phyloP scores from a whole-genome alignment of 305 asterid genomes.

The Solanum hybrid region DNA sequence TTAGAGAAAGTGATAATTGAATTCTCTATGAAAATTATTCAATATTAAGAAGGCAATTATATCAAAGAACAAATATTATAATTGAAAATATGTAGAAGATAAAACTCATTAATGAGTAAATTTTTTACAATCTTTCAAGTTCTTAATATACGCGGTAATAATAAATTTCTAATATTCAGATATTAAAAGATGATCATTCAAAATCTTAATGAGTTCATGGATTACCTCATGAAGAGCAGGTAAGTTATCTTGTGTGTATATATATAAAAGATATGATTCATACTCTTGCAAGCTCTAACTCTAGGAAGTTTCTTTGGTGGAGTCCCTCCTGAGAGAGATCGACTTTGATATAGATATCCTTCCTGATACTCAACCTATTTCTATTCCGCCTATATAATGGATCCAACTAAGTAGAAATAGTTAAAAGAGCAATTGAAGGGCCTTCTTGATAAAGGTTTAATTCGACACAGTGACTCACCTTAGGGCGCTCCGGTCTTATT shows the following conservation, averaged over 20 bases:
- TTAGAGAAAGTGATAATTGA: neutral
- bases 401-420: too few species aligned
- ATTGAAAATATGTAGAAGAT: neutral
- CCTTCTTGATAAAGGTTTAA: neutral
- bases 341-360: neutral
- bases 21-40: neutral
- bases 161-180: neutral
- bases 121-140: neutral
- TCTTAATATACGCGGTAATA: neutral
- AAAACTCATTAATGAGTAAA: neutral
- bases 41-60: neutral
- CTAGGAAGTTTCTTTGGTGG: neutral
- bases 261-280: neutral
- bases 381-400: neutral
- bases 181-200: neutral
- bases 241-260: neutral
- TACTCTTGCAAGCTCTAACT: neutral
- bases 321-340: neutral
- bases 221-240: neutral
- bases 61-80: neutral
- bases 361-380: neutral
- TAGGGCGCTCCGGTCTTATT: neutral
- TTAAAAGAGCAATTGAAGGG: too few species aligned
- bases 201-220: neutral
- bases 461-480: neutral